phyloP scores from a whole-genome alignment of 305 asterid species.

The Coffea humblotiana region DNA sequence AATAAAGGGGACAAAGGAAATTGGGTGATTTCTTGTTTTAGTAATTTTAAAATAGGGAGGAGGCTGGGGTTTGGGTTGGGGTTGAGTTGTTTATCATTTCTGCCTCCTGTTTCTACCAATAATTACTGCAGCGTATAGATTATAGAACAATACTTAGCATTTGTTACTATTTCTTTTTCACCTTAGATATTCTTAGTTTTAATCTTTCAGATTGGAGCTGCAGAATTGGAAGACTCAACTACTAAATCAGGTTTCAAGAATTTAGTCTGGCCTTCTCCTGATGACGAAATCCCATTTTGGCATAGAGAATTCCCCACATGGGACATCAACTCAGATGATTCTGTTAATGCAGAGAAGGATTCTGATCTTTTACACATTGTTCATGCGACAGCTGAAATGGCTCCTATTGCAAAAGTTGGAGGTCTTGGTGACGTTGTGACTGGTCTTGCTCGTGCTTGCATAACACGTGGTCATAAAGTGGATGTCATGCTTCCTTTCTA shows the following conservation, averaged over 20 bases:
- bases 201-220: slow-evolving; percentile 45
- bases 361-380: slow-evolving; percentile 61
- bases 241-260: slow-evolving; percentile 30
- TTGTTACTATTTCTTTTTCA: slow-evolving; percentile 3
- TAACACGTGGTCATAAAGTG: slow-evolving; percentile 65
- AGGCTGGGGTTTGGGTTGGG: neutral
- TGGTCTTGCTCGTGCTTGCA: slow-evolving; percentile 78
- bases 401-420: slow-evolving; percentile 87
- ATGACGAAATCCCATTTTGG: slow-evolving; percentile 73
- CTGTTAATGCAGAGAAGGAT: slow-evolving; percentile 48
- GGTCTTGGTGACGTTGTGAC: slow-evolving; percentile 89
- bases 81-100: neutral
- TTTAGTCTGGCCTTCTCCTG: slow-evolving; percentile 76
- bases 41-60: neutral
- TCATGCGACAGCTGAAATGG: slow-evolving; percentile 84
- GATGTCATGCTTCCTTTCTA: slow-evolving; percentile 79
- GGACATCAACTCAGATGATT: slow-evolving; percentile 42
- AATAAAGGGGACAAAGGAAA: neutral
- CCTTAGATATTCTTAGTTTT: no score
- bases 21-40: neutral
- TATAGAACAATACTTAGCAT: no score
- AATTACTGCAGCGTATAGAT: neutral
- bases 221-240: slow-evolving; percentile 32
- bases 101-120: neutral
- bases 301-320: slow-evolving; percentile 62